Percentiles rank a stretch among this genome's conserved stretches.
phyloP scores from a whole-genome alignment of 306 rosid species.

The Cicer arietinum region DNA sequence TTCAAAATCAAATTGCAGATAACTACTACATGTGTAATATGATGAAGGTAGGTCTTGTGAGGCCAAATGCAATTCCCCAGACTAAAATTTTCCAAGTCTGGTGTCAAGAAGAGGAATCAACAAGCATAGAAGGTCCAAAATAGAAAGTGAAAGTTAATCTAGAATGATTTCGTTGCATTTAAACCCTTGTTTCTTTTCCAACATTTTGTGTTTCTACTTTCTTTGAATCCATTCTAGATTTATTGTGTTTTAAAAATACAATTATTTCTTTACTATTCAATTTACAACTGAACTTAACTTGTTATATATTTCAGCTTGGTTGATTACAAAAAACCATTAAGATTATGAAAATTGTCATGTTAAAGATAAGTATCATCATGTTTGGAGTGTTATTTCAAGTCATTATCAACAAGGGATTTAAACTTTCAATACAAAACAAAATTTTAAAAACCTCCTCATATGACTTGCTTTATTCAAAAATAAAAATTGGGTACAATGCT shows the following conservation, averaged over 20 bases:
- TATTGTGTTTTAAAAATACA: constrained; percentile 5
- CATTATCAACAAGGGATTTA: too few relatives aligned
- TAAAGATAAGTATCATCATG: too few relatives aligned
- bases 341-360: too few relatives aligned
- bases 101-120: constrained; percentile 91
- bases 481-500: too few relatives aligned
- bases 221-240: constrained; percentile 37
- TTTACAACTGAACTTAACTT: constrained; percentile 17
- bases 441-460: too few relatives aligned
- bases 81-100: constrained; percentile 91
- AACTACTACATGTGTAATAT: constrained; percentile 88
- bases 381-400: too few relatives aligned
- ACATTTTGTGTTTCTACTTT: constrained; percentile 22
- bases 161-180: constrained; percentile 17
- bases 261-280: constrained; percentile 18
- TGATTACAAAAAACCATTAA: neutral
- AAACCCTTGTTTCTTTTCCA: neutral
- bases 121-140: constrained; percentile 58
- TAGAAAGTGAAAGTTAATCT: constrained; percentile 41
- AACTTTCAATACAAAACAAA: too few relatives aligned
- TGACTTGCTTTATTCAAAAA: too few relatives aligned
- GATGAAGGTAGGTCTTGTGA: constrained; percentile 80
- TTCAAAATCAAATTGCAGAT: constrained; percentile 74
- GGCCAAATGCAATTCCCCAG: constrained; percentile 87
- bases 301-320: neutral